A percentile compares a stretch with the other conserved stretches of the same genome.
These are phyloP conservation scores for Globisporangium echinulatum DNA, from an alignment of 352 stramenopile species.

Conservation along the genomic window DNA sequence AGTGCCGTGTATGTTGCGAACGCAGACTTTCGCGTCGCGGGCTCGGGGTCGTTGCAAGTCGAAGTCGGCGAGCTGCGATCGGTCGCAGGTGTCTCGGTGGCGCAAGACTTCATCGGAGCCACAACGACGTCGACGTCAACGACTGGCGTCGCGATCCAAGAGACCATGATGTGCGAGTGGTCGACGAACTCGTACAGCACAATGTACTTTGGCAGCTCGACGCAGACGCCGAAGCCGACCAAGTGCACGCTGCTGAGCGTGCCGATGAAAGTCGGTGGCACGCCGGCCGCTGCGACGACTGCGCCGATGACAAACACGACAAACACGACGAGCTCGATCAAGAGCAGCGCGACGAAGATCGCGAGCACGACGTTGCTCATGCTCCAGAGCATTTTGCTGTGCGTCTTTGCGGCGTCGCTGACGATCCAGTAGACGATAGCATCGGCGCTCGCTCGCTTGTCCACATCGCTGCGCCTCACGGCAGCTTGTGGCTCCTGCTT, in stretches of 20 bases:
- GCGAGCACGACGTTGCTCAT: background rate
- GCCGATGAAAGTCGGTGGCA: slow-evolving; percentile 1
- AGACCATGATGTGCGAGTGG: background rate
- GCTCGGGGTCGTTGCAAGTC: background rate
- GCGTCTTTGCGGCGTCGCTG: background rate
- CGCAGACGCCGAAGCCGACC: background rate
- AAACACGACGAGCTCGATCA: background rate
- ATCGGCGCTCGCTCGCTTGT: too few relatives aligned
- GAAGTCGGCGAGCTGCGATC: slow-evolving; percentile 2
- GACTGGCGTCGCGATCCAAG: background rate
- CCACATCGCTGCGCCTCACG: too few relatives aligned
- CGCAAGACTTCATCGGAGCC: background rate
- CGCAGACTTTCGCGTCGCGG: background rate
- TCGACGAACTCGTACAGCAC: background rate
- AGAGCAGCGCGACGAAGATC: background rate
- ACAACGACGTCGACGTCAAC: background rate
- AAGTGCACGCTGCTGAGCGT: background rate
- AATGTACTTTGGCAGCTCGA: background rate
- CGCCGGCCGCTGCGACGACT: background rate
- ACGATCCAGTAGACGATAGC: too few relatives aligned
- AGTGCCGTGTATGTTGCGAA: slow-evolving; percentile 7
- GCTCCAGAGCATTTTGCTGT: background rate
- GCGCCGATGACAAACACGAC: background rate
- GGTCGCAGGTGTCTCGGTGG: background rate
- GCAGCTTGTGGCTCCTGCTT: too few relatives aligned